Percentiles rank a stretch among this genome's conserved stretches.
Conservation (phyloP, 176 grass and related monocot species). For the Oryza rufipogon region DNA sequence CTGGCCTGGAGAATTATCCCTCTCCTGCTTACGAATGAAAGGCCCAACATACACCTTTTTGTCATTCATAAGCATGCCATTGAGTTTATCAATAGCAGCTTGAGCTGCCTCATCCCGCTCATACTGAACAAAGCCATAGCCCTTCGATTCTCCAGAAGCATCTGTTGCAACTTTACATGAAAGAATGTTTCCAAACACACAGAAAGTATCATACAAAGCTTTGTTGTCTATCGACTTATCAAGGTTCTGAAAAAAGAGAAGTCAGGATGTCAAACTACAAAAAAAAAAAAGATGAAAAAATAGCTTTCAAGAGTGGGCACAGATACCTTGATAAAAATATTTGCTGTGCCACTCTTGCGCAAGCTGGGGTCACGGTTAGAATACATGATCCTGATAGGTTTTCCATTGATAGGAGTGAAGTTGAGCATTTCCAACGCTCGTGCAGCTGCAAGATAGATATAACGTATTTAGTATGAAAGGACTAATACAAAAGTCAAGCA, state of each 20-base stretch:
- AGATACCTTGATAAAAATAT: constrained; percentile 95
- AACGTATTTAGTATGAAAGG: not conserved
- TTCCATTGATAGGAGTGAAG: constrained; percentile 83
- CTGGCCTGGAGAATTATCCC: constrained; percentile 58
- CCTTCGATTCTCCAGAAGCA: constrained; percentile 77
- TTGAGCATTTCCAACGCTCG: constrained; percentile 88
- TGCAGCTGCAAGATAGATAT: constrained; percentile 59
- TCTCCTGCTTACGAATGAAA: constrained; percentile 85
- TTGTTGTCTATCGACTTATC: constrained; percentile 87
- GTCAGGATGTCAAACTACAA: not conserved
- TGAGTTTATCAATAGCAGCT: constrained; percentile 78
- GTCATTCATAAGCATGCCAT: constrained; percentile 84
- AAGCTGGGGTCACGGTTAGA: constrained; percentile 92
- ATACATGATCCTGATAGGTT: constrained; percentile 96
- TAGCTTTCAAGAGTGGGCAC: not conserved
- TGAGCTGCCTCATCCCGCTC: constrained; percentile 87
- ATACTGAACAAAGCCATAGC: constrained; percentile 97
- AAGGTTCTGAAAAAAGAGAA: constrained; percentile 69
- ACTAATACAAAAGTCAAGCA: not conserved
- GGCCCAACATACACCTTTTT: constrained; percentile 94
- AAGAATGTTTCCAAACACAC: constrained; percentile 82
- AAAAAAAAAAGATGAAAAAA: constrained; percentile 8
- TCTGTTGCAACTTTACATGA: constrained; percentile 96
- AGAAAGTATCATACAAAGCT: constrained; percentile 79
- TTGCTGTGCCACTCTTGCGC: constrained; percentile 76